These are phyloP conservation scores for Platanthera guangdongensis DNA, from an alignment of 106 monocot species.

Conservation along the genomic window DNA sequence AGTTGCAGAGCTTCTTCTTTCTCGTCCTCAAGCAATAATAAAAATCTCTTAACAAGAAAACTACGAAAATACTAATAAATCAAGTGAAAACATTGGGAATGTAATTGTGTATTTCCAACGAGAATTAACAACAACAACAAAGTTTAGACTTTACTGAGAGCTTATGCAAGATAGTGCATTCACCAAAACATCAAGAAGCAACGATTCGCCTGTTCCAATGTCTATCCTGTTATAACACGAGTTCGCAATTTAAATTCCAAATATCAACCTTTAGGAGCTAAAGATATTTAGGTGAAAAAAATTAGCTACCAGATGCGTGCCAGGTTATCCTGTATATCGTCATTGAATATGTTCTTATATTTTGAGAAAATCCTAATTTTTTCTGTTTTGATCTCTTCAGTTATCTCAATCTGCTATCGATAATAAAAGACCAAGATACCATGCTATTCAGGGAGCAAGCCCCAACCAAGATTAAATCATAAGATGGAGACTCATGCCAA, in stretches of 20 bases:
- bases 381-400: slow-evolving; percentile 22
- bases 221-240: slow-evolving; percentile 57
- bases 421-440: slow-evolving; percentile 78
- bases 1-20: no score
- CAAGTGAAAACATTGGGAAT: neutral
- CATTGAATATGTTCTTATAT: neutral
- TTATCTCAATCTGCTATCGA: slow-evolving; percentile 73
- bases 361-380: neutral
- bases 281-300: neutral
- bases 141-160: slow-evolving; percentile 49
- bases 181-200: slow-evolving; percentile 75
- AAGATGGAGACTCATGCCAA: no score
- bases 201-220: slow-evolving; percentile 77
- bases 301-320: slow-evolving; percentile 72
- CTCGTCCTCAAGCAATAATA: neutral
- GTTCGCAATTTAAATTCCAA: neutral
- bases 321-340: slow-evolving; percentile 91
- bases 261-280: neutral
- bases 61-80: neutral
- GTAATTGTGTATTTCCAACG: neutral
- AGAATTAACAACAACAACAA: neutral
- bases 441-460: slow-evolving; percentile 86
- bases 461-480: no score
- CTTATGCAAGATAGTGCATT: slow-evolving; percentile 70
- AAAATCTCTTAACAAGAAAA: neutral